These are phyloP conservation scores for Salix viminalis DNA, from an alignment of 345 rosid genomes.

Conservation along the genomic window DNA sequence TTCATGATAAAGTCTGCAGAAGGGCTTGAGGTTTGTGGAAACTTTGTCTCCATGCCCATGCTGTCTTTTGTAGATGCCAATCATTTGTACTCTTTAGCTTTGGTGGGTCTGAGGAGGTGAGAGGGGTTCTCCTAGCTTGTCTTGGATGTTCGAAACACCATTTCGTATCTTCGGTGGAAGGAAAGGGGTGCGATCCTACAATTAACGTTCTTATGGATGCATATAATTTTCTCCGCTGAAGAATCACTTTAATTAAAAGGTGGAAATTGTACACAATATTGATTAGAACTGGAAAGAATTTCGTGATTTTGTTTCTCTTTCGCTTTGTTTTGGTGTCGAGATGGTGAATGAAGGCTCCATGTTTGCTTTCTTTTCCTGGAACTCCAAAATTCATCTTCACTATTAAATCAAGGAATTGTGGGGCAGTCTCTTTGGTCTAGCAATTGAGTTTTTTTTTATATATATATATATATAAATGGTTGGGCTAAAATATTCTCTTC, in stretches of 20 bases:
- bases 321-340: slow-evolving; percentile 1
- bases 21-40: slow-evolving; percentile 30
- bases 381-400: neutral
- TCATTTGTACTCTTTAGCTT: neutral
- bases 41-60: slow-evolving; percentile 38
- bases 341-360: neutral
- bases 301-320: neutral
- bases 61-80: slow-evolving; percentile 37
- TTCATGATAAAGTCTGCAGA: slow-evolving; percentile 42
- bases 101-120: slow-evolving; percentile 12
- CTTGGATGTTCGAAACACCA: slow-evolving; percentile 12
- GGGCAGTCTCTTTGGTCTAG: neutral
- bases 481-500: neutral
- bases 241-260: slow-evolving; percentile 6
- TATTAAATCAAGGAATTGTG: neutral
- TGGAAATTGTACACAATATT: neutral
- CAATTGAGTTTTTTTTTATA: neutral
- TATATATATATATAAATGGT: neutral
- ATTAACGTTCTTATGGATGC: neutral
- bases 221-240: neutral
- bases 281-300: slow-evolving; percentile 2
- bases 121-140: slow-evolving; percentile 14
- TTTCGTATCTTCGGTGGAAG: slow-evolving; percentile 10
- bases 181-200: slow-evolving; percentile 4
- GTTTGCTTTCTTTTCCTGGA: neutral